Evolutionary conservation across 2,329 filamentous ascomycete species (phyloP).

Genomic region (Pseudopyricularia cyperi): DNA sequence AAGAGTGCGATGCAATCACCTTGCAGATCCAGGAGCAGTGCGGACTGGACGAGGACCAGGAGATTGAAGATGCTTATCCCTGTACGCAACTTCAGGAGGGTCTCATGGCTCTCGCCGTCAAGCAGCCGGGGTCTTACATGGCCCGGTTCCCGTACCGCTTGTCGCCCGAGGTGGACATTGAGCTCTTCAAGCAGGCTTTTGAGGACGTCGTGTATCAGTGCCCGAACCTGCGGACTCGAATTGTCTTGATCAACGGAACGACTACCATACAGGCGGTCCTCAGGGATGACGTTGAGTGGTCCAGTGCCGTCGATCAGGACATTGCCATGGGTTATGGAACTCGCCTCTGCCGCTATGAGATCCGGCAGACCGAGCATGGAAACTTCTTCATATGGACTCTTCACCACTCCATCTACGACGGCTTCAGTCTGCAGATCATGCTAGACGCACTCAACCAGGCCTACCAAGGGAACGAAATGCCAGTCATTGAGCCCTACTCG

Average conservation of each 20-base stretch:
- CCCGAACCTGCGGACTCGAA: background rate
- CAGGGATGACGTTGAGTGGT: background rate
- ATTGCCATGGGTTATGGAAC: background rate
- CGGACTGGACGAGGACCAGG: background rate
- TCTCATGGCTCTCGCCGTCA: conserved; percentile 7
- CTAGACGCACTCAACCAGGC: conserved; percentile 23
- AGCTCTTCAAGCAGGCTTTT: background rate
- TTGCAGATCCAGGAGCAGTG: background rate
- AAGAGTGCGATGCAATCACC: background rate
- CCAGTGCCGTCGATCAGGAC: background rate
- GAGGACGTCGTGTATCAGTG: background rate
- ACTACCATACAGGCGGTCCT: background rate
- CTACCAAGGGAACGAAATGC: conserved; percentile 12
- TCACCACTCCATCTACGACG: conserved; percentile 44
- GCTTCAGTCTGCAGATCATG: conserved; percentile 38
- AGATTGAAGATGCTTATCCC: background rate
- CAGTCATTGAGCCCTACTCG: background rate
- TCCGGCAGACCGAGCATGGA: background rate
- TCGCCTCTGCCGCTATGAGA: background rate
- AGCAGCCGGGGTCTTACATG: conserved; percentile 5
- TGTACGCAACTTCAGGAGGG: conserved; percentile 11
- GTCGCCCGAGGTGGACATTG: background rate
- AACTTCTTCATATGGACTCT: conserved; percentile 35
- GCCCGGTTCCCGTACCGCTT: conserved; percentile 1
- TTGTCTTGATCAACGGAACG: background rate